Evolutionary conservation across 306 rosid genomes (phyloP).

Genomic region (Pyrus bretschneideri): DNA sequence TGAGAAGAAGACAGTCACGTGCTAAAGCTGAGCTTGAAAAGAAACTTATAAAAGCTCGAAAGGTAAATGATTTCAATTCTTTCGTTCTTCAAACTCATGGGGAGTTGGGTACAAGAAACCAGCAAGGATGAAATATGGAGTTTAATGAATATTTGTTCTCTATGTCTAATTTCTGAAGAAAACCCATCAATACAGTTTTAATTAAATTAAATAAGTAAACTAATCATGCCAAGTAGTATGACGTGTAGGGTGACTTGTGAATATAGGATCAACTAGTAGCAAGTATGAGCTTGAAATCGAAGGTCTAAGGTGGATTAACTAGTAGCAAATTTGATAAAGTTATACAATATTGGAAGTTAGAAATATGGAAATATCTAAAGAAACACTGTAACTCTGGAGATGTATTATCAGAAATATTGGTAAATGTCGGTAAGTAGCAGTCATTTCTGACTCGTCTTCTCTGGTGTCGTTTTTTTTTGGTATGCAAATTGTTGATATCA

Average conservation of each 20-base stretch:
- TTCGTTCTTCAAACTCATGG: not conserved
- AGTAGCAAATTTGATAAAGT: not conserved
- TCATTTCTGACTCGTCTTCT: not conserved
- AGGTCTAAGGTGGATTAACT: not conserved
- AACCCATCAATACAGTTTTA: not conserved
- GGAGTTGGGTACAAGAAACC: no score
- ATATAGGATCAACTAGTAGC: not conserved
- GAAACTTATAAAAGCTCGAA: conserved; percentile 57
- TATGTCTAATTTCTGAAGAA: no score
- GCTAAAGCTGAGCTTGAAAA: conserved; percentile 82
- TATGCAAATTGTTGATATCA: not conserved
- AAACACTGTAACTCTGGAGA: not conserved
- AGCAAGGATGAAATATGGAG: no score
- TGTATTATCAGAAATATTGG: not conserved
- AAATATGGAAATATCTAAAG: not conserved
- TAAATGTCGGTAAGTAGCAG: not conserved
- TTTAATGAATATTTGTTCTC: no score
- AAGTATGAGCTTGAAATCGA: not conserved
- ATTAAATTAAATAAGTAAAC: not conserved
- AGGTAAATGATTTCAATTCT: conserved; percentile 36
- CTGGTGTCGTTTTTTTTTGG: not conserved
- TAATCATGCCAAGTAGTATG: not conserved
- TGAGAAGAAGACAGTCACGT: conserved; percentile 84
- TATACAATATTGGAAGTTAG: not conserved
- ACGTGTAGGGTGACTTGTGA: not conserved